A percentile compares a stretch with the other conserved stretches of the same genome.
These are phyloP conservation scores for Syncephalis plumigaleata DNA, from an alignment of 371 early-diverging fungal genomes.

Conservation along the genomic window DNA sequence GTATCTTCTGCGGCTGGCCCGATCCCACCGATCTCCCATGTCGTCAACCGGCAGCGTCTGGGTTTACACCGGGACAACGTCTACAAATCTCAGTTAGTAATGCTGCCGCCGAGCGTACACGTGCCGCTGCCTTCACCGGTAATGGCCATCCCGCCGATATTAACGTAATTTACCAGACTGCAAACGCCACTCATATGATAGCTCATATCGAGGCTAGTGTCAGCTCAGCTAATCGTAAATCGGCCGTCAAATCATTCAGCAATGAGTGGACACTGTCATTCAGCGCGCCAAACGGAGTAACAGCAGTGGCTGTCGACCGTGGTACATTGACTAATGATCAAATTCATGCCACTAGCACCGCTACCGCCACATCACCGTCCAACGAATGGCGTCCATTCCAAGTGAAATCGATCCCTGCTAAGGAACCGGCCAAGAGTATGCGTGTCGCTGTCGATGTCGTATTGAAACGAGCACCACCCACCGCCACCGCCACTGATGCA, in stretches of 20 bases:
- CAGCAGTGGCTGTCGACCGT: too few relatives aligned
- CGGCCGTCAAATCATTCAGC: background rate
- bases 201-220: background rate
- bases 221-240: background rate
- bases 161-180: too few relatives aligned
- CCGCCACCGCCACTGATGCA: too few relatives aligned
- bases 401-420: background rate
- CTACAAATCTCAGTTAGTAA: too few relatives aligned
- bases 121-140: background rate
- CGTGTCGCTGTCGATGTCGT: background rate
- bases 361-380: background rate
- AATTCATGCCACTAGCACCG: background rate
- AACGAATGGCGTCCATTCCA: background rate
- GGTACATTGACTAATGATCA: background rate
- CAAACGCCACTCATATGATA: background rate
- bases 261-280: background rate
- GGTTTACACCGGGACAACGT: too few relatives aligned
- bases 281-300: too few relatives aligned
- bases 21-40: background rate
- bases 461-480: too few relatives aligned
- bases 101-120: background rate
- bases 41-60: too few relatives aligned
- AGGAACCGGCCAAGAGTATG: background rate
- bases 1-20: slow-evolving; percentile 2
- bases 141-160: too few relatives aligned